Evolutionary conservation across 768 basidiomycete species (phyloP).

Genomic region (Sistotremastrum niveocremeum): DNA sequence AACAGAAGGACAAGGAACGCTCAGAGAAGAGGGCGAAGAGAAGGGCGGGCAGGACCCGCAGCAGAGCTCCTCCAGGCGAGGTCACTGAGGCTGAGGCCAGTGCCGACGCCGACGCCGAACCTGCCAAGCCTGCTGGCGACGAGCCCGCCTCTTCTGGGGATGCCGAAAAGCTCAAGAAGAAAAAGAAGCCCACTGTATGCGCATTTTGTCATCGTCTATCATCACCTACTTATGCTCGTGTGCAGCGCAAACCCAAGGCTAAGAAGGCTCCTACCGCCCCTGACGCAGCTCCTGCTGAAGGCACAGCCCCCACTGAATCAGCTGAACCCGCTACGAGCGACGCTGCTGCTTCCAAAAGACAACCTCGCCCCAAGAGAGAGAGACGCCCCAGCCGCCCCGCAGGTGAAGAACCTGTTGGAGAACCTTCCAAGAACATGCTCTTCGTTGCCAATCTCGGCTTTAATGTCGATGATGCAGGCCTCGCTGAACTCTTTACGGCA

Average conservation of each 20-base stretch:
- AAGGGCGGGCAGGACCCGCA: conserved; percentile 73
- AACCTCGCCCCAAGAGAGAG: conserved; percentile 41
- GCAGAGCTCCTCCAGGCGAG: conserved; percentile 79
- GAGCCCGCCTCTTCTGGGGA: conserved; percentile 37
- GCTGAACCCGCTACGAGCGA: conserved; percentile 24
- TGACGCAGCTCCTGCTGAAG: conserved; percentile 22
- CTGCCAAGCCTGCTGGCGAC: conserved; percentile 36
- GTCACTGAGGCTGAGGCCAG: conserved; percentile 83
- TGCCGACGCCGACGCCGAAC: conserved; percentile 33
- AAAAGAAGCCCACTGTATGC: conserved; percentile 34
- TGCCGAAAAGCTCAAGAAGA: conserved; percentile 59
- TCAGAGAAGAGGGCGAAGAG: conserved; percentile 70
- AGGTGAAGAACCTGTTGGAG: conserved; percentile 76
- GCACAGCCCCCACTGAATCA: conserved; percentile 20
- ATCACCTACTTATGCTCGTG: conserved; percentile 19
- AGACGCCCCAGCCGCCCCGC: conserved; percentile 52
- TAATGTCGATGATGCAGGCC: conserved; percentile 74
- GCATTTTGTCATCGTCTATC: not conserved
- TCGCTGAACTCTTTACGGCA: conserved; percentile 73
- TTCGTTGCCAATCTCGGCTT: conserved; percentile 99
- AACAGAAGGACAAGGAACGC: conserved; percentile 74
- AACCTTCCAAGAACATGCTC: conserved; percentile 78
- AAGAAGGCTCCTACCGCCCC: conserved; percentile 19
- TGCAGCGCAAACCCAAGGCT: conserved; percentile 20
- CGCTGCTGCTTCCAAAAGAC: conserved; percentile 31